Base-by-base conservation (phyloP, 1,284 basidiomycete species). In the Trichosporon sp. region DNA sequence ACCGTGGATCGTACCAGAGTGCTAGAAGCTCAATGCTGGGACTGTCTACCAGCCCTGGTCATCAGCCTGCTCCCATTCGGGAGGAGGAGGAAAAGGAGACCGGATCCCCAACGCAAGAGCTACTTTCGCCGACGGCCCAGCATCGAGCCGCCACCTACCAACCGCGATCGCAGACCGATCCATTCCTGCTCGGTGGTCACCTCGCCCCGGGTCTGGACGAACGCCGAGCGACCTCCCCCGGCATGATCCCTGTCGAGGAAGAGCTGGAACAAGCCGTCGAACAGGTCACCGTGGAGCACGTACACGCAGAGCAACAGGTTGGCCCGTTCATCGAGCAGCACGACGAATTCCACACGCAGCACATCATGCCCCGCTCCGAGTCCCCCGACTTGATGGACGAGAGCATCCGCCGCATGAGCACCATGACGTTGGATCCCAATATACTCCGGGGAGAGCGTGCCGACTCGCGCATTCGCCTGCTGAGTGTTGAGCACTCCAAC, bases 341-440 rank as follows among this genome's bases (percentile, higher is more conserved):
- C 59, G 59, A 63, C 59, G 59, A 63, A 21, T 37, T 63, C 32
- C 59, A 63, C 16, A 35, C 59, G 32, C 59, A 32, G 64, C 48
- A 35, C 59, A 35, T 63, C 11, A 31, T 69, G 21, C 26, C 71
- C 26, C 73, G 73, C 4, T 74, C 73, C n/a, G 73, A 74, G 48
- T 74, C 73, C 7, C 73, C 73, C 16, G 73, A 74, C 32, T 43
- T 71, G 21, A 65, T 74, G 61, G 73, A 74, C 37, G 73, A 74
- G 19, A 64, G 65, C 16, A 40, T 68, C 21, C 65, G 73, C 4
- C 69, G 71, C 0, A 69, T 69, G n/a, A 72, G 71, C 59, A 69
- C 48, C 16, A 70, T 70, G 67, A 81, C 81, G 0, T 73, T 80
- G 14, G 79, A 81, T 61, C 80, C 80, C 1, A 77, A 78, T 31